These are phyloP conservation scores for Calonectria ilicicola DNA, from an alignment of 2,329 filamentous ascomycete species.

Conservation along the genomic window DNA sequence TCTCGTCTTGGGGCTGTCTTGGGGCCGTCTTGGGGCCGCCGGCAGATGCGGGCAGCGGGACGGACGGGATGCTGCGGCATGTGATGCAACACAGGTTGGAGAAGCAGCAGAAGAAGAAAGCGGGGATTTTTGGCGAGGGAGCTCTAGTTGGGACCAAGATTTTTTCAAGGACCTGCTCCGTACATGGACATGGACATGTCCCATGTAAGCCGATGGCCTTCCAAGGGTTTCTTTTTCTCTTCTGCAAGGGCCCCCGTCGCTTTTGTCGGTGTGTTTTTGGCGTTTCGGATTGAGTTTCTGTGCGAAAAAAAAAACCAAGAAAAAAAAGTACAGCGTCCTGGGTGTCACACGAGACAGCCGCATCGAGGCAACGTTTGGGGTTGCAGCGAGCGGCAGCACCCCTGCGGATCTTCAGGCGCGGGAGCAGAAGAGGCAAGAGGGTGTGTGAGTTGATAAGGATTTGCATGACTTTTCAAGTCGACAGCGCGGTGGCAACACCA, in stretches of 20 bases:
- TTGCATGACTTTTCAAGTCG: background rate
- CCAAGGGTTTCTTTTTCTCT: background rate
- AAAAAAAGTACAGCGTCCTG: background rate
- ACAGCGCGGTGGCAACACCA: background rate
- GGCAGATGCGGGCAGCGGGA: slow-evolving; percentile 16
- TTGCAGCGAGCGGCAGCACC: slow-evolving; percentile 13
- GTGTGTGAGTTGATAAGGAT: slow-evolving; percentile 19
- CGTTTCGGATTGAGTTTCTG: slow-evolving; percentile 3
- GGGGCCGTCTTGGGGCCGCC: background rate
- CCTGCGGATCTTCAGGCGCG: slow-evolving; percentile 1
- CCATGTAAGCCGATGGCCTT: slow-evolving; percentile 10
- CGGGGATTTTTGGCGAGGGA: too few species aligned
- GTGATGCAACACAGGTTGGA: slow-evolving; percentile 2
- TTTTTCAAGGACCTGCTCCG: too few species aligned
- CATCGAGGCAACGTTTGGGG: slow-evolving; percentile 11
- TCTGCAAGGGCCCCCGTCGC: slow-evolving; percentile 5
- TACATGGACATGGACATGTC: too few species aligned
- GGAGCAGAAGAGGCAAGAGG: slow-evolving; percentile 20
- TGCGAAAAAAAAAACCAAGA: background rate
- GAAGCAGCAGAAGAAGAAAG: background rate
- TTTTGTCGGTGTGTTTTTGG: slow-evolving; percentile 23
- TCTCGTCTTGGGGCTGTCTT: background rate
- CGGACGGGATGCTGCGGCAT: slow-evolving; percentile 1
- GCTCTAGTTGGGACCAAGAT: too few species aligned
- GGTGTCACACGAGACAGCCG: slow-evolving; percentile 21